A percentile compares a stretch with the other conserved stretches of the same genome.
These are phyloP conservation scores for Glycine soja DNA, from an alignment of 306 rosid species.

Conservation along the genomic window DNA sequence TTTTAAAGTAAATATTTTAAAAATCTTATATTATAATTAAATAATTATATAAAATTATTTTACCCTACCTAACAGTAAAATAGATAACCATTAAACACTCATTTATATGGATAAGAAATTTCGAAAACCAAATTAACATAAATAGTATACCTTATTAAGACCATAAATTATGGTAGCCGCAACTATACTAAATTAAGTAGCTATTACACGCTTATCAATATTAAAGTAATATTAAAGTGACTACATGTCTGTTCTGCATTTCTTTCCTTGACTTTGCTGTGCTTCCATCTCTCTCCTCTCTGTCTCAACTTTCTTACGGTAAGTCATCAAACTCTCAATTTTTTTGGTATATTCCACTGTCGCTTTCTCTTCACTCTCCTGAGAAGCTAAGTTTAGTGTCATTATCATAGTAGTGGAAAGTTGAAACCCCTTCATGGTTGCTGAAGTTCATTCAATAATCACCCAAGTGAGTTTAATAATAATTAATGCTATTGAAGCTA, in stretches of 20 bases:
- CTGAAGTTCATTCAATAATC: slow-evolving; percentile 46
- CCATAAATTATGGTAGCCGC: slow-evolving; percentile 26
- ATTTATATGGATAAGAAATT: neutral
- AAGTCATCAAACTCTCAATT: slow-evolving; percentile 51
- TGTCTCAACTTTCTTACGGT: slow-evolving; percentile 46
- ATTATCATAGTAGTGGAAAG: slow-evolving; percentile 47
- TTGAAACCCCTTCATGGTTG: slow-evolving; percentile 50
- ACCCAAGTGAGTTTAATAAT: slow-evolving; percentile 38
- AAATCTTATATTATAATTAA: too few relatives aligned
- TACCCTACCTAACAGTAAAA: too few relatives aligned
- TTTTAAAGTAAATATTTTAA: too few relatives aligned
- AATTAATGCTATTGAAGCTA: slow-evolving; percentile 44
- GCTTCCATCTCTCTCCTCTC: slow-evolving; percentile 43
- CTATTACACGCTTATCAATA: slow-evolving; percentile 10
- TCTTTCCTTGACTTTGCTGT: slow-evolving; percentile 52
- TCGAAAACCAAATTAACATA: neutral
- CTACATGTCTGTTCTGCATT: slow-evolving; percentile 26
- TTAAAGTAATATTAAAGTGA: slow-evolving; percentile 42
- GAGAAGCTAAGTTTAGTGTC: slow-evolving; percentile 43
- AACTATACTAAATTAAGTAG: neutral
- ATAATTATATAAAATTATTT: too few relatives aligned
- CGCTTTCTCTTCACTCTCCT: slow-evolving; percentile 45
- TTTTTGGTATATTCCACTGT: slow-evolving; percentile 41
- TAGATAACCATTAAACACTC: too few relatives aligned
- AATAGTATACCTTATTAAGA: neutral